Conservation (phyloP, 192 early-diverging fungal genomes). For the Ambispora gerdemannii region DNA sequence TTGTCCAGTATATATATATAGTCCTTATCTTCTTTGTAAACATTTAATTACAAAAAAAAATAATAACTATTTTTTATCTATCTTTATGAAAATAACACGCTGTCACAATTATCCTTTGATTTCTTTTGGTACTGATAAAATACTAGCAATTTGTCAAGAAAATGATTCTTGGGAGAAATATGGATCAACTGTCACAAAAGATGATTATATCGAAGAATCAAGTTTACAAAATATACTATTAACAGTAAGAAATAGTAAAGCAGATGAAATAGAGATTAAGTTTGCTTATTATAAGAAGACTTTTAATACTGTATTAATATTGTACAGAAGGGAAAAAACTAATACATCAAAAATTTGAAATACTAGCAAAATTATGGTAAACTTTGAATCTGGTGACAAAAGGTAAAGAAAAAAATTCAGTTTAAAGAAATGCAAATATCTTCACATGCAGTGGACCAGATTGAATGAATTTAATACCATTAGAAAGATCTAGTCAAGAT, state of each 20-base stretch:
- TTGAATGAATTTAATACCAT: no score
- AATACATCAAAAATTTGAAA: no score
- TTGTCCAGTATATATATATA: background rate
- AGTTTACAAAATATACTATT: background rate
- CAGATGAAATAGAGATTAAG: background rate
- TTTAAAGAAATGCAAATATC: no score
- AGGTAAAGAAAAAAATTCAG: no score
- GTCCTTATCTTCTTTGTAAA: background rate
- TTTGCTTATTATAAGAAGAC: constrained; percentile 6
- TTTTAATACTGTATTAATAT: background rate
- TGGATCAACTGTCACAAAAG: background rate
- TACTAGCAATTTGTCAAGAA: constrained; percentile 3
- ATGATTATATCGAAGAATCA: background rate
- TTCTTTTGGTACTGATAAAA: background rate
- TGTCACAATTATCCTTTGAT: background rate
- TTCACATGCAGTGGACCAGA: no score
- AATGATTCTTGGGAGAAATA: background rate
- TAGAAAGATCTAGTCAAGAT: no score
- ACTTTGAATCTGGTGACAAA: no score
- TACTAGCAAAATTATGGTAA: no score
- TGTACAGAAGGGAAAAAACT: background rate
- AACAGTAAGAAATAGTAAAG: background rate
- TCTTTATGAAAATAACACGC: background rate
- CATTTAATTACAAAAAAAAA: no score
- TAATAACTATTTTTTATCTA: background rate